Evolutionary conservation across 1,139 yeast genomes (phyloP).

Genomic region (Kurtzmaniella quercitrusa): DNA sequence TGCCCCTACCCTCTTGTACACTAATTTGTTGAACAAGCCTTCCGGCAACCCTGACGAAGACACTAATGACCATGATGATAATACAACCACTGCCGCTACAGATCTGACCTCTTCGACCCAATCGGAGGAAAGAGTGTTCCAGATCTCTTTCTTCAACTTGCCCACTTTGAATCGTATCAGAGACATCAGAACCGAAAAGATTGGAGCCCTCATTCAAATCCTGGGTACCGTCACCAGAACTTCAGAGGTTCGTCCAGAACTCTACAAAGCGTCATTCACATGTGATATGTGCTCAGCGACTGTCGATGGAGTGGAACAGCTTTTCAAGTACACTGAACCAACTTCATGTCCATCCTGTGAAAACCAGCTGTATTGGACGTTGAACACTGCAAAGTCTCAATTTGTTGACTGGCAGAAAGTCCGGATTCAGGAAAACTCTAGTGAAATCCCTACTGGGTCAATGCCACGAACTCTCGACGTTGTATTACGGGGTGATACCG

Average conservation of each 20-base stretch:
- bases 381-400: slow-evolving; percentile 77
- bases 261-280: slow-evolving; percentile 79
- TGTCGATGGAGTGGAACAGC: slow-evolving; percentile 88
- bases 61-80: slow-evolving; percentile 11
- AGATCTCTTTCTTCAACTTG: slow-evolving; percentile 83
- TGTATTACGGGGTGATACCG: slow-evolving; percentile 88
- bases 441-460: slow-evolving; percentile 96
- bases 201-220: slow-evolving; percentile 80
- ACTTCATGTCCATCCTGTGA: slow-evolving; percentile 88
- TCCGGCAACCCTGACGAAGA: slow-evolving; percentile 21
- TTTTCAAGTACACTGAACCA: slow-evolving; percentile 93
- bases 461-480: slow-evolving; percentile 98
- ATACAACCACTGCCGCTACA: slow-evolving; percentile 9
- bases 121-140: slow-evolving; percentile 72
- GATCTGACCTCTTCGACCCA: slow-evolving; percentile 22
- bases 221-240: slow-evolving; percentile 97
- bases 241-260: slow-evolving; percentile 94
- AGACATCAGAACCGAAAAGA: slow-evolving; percentile 83
- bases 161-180: slow-evolving; percentile 83
- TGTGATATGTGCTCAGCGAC: slow-evolving; percentile 87
- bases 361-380: slow-evolving; percentile 81
- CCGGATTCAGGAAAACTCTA: slow-evolving; percentile 91
- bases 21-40: slow-evolving; percentile 26
- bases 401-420: slow-evolving; percentile 98
- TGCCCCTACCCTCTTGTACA: slow-evolving; percentile 68